phyloP scores from a whole-genome alignment of 306 rosid genomes.

The Myrica gale region DNA sequence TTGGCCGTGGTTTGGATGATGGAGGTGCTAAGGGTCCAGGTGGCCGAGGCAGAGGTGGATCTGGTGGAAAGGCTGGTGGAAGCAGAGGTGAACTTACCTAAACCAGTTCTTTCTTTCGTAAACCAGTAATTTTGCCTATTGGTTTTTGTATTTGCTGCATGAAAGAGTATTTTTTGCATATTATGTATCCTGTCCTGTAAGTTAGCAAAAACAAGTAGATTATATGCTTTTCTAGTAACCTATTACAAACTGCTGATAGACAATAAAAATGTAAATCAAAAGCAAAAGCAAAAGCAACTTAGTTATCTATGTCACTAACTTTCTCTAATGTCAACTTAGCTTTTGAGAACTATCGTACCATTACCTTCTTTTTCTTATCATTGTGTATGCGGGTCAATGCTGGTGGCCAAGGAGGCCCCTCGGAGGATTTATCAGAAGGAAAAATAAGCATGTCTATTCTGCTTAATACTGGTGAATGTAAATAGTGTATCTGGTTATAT shows the following conservation, averaged over 20 bases:
- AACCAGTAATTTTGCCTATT: background rate
- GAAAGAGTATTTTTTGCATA: background rate
- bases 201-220: background rate
- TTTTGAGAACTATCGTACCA: background rate
- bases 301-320: background rate
- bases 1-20: slow-evolving; percentile 90
- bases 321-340: background rate
- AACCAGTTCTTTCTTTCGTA: too few species aligned
- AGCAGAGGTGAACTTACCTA: slow-evolving; percentile 61
- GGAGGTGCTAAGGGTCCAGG: slow-evolving; percentile 70
- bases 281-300: background rate
- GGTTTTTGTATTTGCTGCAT: background rate
- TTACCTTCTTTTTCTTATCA: too few species aligned
- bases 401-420: too few species aligned
- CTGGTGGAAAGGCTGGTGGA: slow-evolving; percentile 76
- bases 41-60: slow-evolving; percentile 91
- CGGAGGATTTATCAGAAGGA: too few species aligned
- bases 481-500: background rate
- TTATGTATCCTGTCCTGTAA: slow-evolving; percentile 11
- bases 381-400: too few species aligned
- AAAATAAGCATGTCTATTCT: background rate
- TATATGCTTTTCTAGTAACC: background rate
- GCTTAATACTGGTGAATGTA: slow-evolving; percentile 3
- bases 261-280: background rate
- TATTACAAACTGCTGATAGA: slow-evolving; percentile 3